Conservation (phyloP, 768 basidiomycete species). For the Xerocomellus chrysenteron region DNA sequence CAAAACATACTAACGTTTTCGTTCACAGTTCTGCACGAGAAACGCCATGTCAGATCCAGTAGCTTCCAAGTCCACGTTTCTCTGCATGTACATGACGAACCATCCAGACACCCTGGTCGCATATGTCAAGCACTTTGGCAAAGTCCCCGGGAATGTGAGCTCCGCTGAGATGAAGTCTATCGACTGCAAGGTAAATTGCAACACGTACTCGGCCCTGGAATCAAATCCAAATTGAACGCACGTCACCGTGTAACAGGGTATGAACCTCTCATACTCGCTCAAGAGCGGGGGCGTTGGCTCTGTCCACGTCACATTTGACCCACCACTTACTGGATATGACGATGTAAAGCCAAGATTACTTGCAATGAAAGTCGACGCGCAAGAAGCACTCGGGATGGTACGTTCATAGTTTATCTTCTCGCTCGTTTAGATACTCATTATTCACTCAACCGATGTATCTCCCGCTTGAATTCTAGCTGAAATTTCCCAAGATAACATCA, state of each 20-base stretch:
- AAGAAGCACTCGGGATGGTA: slow-evolving; percentile 80
- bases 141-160: slow-evolving; percentile 51
- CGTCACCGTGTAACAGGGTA: slow-evolving; percentile 44
- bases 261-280: slow-evolving; percentile 65
- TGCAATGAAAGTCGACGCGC: slow-evolving; percentile 77
- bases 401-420: slow-evolving; percentile 17
- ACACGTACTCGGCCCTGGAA: background rate
- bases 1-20: background rate
- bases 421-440: background rate
- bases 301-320: slow-evolving; percentile 61
- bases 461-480: slow-evolving; percentile 42
- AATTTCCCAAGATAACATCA: slow-evolving; percentile 57
- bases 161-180: slow-evolving; percentile 74
- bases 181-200: slow-evolving; percentile 53
- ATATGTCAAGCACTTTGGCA: slow-evolving; percentile 76
- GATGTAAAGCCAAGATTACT: slow-evolving; percentile 80
- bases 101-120: slow-evolving; percentile 85
- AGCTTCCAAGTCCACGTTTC: slow-evolving; percentile 69
- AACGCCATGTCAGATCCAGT: slow-evolving; percentile 64
- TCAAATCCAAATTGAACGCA: background rate
- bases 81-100: slow-evolving; percentile 82
- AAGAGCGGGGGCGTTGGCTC: slow-evolving; percentile 45
- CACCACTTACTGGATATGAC: slow-evolving; percentile 71
- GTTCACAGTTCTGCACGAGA: background rate
- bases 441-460: background rate